Evolutionary conservation across 1,284 basidiomycete genomes (phyloP).

Genomic region (Phellinidium pouzarii): DNA sequence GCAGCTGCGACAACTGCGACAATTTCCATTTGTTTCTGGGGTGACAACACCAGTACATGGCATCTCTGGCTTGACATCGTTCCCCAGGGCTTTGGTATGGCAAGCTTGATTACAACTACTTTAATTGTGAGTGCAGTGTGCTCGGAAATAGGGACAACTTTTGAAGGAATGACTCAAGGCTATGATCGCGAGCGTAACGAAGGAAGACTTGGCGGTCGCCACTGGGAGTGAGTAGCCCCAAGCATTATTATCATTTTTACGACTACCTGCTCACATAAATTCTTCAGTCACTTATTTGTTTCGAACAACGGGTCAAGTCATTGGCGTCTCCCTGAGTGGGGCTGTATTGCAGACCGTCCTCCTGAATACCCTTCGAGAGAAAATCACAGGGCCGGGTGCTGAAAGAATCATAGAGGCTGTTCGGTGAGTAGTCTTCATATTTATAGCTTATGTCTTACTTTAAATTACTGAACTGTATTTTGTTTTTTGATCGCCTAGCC

Average conservation of each 20-base stretch:
- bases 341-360: slow-evolving; percentile 76
- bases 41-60: slow-evolving; percentile 49
- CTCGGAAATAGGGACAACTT: slow-evolving; percentile 23
- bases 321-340: slow-evolving; percentile 81
- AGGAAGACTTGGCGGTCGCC: slow-evolving; percentile 80
- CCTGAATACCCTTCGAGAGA: slow-evolving; percentile 54
- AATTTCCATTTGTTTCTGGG: slow-evolving; percentile 55
- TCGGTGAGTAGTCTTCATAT: slow-evolving; percentile 37
- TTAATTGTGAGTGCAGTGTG: slow-evolving; percentile 51
- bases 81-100: slow-evolving; percentile 78
- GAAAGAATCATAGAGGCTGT: slow-evolving; percentile 63
- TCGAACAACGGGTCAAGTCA: slow-evolving; percentile 84
- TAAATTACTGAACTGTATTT: background rate
- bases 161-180: slow-evolving; percentile 43
- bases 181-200: slow-evolving; percentile 75
- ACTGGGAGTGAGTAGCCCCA: slow-evolving; percentile 68
- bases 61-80: slow-evolving; percentile 74
- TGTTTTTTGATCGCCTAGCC: slow-evolving; percentile 38
- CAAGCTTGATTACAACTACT: slow-evolving; percentile 76
- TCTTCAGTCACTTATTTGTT: slow-evolving; percentile 80
- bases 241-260: background rate
- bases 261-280: slow-evolving; percentile 17
- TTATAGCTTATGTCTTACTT: slow-evolving; percentile 3
- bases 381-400: slow-evolving; percentile 71
- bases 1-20: slow-evolving; percentile 49